Base-by-base conservation (phyloP, 2,329 filamentous ascomycete species). In the Trichoderma sp. region DNA sequence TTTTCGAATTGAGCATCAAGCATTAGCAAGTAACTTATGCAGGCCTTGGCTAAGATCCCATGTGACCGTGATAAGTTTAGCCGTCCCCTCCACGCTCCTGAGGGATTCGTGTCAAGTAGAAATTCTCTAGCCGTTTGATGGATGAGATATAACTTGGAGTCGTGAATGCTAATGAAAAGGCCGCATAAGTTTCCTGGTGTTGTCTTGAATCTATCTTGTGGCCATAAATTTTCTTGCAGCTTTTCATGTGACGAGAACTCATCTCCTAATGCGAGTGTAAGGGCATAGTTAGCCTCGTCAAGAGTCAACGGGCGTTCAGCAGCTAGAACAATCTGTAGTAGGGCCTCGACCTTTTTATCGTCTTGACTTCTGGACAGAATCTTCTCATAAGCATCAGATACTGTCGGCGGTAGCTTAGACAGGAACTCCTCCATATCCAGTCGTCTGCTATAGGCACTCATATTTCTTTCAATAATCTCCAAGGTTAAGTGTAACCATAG, bases 401-500 rank as follows among this genome's bases (percentile, higher is more conserved):
- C 72, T n/a, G 73, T 20, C 4, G 67, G 69, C 3, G 78, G 78
- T 1, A 78, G 32, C 15, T 71, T 20, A 12, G 63, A 71, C 3
- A 75, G 68, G 1, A 74, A 68, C 1, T 70, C 17, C 7, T 74
- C 55, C 3, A 78, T 70, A 26, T 69, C 65, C 1, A 30, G 23
- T 4, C 13, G 53, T 30, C 72, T 71, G 20, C 72, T 66, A 57
- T 71, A 78, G 6, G 20, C 36, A 58, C 72, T 63, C 2, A 50
- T 66, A 6, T 57, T 74, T 6, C 71, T 55, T 7, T 78, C 53
- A 36, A 83, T 78, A 4, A 81, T 74, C n/a, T 79, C 73, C 3
- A 84, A 73, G 0, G 74, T 80, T 0, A 83, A 77, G 72, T 77
- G 71, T 1, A 83, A 76, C 82, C 82, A 84, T 0, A 84, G 77